Evolutionary conservation across 441 rosid genomes (phyloP).

Genomic region (Pelargonium cotyledonis): DNA sequence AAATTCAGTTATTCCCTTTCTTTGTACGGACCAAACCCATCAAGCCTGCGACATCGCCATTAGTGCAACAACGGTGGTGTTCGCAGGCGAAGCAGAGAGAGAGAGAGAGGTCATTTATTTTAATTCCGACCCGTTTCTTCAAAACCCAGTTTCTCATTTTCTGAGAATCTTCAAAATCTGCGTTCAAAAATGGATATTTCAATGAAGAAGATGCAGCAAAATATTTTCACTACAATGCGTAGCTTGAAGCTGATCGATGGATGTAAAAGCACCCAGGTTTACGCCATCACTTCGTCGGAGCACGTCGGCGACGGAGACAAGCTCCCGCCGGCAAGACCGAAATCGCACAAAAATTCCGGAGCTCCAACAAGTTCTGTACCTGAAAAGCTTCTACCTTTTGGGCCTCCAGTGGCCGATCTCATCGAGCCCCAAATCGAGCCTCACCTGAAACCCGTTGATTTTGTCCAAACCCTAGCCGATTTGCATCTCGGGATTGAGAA

Average conservation of each 20-base stretch:
- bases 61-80: neutral
- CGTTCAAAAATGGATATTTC: neutral
- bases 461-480: constrained; percentile 59
- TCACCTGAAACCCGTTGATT: constrained; percentile 57
- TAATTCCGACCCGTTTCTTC: neutral
- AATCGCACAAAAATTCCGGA: constrained; percentile 34
- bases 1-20: neutral
- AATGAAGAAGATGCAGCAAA: constrained; percentile 56
- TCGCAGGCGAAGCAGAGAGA: neutral
- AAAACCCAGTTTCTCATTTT: neutral
- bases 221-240: constrained; percentile 71
- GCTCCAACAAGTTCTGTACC: constrained; percentile 17
- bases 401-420: constrained; percentile 63
- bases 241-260: constrained; percentile 73
- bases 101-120: neutral
- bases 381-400: constrained; percentile 54
- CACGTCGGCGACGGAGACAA: constrained; percentile 43
- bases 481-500: constrained; percentile 44
- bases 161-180: neutral
- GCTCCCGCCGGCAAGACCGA: constrained; percentile 46
- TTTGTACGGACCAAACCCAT: neutral
- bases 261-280: constrained; percentile 69
- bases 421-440: constrained; percentile 72
- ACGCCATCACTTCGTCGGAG: constrained; percentile 43
- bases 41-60: neutral